Percentiles rank a stretch among this genome's conserved stretches.
These are phyloP conservation scores for Exophiala oligosperma DNA, from an alignment of 2,329 filamentous ascomycete species.

Conservation along the genomic window DNA sequence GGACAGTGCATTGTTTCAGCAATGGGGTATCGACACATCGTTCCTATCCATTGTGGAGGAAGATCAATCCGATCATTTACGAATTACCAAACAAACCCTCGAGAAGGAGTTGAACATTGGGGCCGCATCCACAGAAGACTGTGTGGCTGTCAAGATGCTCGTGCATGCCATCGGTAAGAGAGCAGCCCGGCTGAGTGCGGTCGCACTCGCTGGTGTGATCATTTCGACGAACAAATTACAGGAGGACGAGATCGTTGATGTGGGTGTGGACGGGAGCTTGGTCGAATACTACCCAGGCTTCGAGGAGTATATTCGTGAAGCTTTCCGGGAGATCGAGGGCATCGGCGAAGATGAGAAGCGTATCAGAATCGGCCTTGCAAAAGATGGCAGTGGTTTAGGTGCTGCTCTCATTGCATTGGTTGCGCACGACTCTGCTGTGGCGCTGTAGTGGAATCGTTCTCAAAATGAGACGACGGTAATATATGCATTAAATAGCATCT, in stretches of 20 bases:
- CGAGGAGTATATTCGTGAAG: conserved; percentile 82
- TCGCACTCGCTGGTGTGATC: conserved; percentile 82
- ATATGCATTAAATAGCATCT: neutral
- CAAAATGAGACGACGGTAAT: neutral
- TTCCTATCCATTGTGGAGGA: conserved; percentile 85
- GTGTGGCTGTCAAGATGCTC: conserved; percentile 81
- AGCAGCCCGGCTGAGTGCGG: conserved; percentile 81
- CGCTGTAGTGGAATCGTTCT: conserved; percentile 7
- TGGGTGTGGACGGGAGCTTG: conserved; percentile 91
- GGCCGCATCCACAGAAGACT: conserved; percentile 77
- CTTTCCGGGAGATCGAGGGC: conserved; percentile 71
- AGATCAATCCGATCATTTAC: conserved; percentile 71
- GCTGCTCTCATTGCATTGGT: conserved; percentile 93
- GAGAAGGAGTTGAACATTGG: conserved; percentile 75
- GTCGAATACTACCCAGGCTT: conserved; percentile 97
- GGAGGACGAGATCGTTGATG: conserved; percentile 72
- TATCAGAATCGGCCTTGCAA: conserved; percentile 92
- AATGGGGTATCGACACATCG: conserved; percentile 89
- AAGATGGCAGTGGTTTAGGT: conserved; percentile 94
- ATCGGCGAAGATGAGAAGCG: conserved; percentile 82
- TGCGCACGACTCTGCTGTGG: conserved; percentile 46
- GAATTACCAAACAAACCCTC: conserved; percentile 73
- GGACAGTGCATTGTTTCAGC: conserved; percentile 67
- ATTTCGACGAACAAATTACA: conserved; percentile 74
- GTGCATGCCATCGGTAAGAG: conserved; percentile 82